Base-by-base conservation (phyloP, 2,329 filamentous ascomycete species). In the Xylaria hypoxylon region DNA sequence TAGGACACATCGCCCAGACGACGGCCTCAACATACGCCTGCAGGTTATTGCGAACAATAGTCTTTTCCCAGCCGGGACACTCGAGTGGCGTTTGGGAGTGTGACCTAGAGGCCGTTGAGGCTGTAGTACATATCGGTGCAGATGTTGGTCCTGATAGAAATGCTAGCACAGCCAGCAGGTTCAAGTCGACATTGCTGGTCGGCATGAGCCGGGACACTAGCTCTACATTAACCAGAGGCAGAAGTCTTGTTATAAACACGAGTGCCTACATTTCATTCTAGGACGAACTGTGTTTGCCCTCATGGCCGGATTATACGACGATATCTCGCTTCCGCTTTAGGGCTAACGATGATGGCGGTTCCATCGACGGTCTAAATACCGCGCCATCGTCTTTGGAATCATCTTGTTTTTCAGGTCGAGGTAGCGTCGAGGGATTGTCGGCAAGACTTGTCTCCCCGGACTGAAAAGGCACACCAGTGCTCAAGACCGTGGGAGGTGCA, bases 1-100 rank as follows among this genome's bases (percentile, higher is more conserved):
- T 57, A 2, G 53, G 35, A 11, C 44, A 35, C 60, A 62, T 64
- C 44, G 52, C 57, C 44, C 33, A 67, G n/a, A 62, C 24, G 3
- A 69, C 67, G 2, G 47, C 42, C 61, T 64, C 65, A 7, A 59
- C 24, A 24, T 69, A 69, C 4, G 67, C 67, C 15, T 64, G 53
- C 5, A 69, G 26, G 45, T 67, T 69, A 15, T 62, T 67, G 19
- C 57, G 61, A 10, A 67, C 35, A 5, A 62, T 40, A 26, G 31
- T 50, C 11, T 22, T 55, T n/a, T 47, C 64, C 24, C 5, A 22
- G 6, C 31, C 38, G 2, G 31, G 10, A 38, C 3, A 11, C 5
- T 17, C 28, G n/a, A 17, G 19, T 19, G 45, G 10, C 31, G 13
- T 24, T 35, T 50, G 22, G n/a, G 31, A 13, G 11, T 42, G 22